These are phyloP conservation scores for Geranium brycei DNA, from an alignment of 345 rosid species.

Conservation along the genomic window DNA sequence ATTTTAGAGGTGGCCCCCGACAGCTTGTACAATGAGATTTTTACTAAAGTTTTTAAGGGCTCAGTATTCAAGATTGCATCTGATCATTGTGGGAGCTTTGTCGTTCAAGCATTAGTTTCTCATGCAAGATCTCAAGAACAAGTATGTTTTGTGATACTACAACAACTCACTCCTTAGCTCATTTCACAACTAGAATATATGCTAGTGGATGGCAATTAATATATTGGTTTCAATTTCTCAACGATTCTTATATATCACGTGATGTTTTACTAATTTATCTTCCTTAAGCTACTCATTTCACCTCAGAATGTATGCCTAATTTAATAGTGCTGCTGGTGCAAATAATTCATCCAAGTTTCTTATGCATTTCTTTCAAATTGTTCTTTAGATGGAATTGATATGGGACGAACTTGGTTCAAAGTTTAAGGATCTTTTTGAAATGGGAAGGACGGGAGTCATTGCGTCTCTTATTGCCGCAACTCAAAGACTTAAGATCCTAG, in stretches of 20 bases:
- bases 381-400: slow-evolving; percentile 50
- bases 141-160: slow-evolving; percentile 26
- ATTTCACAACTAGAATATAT: background rate
- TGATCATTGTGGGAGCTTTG: slow-evolving; percentile 85
- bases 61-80: slow-evolving; percentile 65
- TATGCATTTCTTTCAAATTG: slow-evolving; percentile 12
- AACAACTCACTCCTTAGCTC: background rate
- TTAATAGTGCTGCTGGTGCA: background rate
- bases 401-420: slow-evolving; percentile 74
- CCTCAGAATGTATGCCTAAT: background rate
- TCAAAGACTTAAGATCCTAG: slow-evolving; percentile 61
- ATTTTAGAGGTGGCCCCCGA: slow-evolving; percentile 80
- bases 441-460: slow-evolving; percentile 85
- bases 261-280: background rate
- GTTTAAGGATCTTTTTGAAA: slow-evolving; percentile 62
- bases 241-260: background rate
- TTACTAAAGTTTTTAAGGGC: slow-evolving; percentile 54
- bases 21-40: slow-evolving; percentile 54
- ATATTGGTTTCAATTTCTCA: background rate
- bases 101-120: slow-evolving; percentile 67
- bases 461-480: slow-evolving; percentile 61
- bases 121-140: slow-evolving; percentile 57
- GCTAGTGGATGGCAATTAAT: background rate
- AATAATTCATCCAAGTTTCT: background rate
- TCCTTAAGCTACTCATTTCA: background rate